Conservation (phyloP, 805 yeast genomes). For the Wilhelminamyces savonicus region DNA sequence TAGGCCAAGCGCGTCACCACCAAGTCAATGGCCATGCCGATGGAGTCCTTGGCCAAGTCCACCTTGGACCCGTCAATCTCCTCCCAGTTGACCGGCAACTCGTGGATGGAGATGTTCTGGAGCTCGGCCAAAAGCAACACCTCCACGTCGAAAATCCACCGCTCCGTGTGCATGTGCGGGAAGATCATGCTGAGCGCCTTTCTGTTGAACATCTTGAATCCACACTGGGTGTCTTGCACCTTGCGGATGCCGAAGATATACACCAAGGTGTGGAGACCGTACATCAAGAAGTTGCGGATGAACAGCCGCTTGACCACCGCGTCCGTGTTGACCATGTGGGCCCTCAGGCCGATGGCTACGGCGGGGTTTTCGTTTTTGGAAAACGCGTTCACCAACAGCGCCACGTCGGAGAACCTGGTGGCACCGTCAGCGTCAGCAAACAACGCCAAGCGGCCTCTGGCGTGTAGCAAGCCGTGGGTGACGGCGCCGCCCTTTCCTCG, state of each 20-base stretch:
- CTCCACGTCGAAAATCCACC: slow-evolving; percentile 98
- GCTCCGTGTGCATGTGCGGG: slow-evolving; percentile 91
- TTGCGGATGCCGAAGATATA: slow-evolving; percentile 83
- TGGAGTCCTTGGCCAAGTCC: slow-evolving; percentile 83
- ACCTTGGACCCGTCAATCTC: slow-evolving; percentile 95
- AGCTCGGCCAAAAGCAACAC: slow-evolving; percentile 73
- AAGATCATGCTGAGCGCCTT: slow-evolving; percentile 60
- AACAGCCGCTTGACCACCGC: slow-evolving; percentile 94
- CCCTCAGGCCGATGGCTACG: slow-evolving; percentile 86
- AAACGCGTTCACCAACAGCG: slow-evolving; percentile 42
- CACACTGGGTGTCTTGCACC: slow-evolving; percentile 94
- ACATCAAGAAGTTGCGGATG: slow-evolving; percentile 86
- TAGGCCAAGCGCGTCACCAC: slow-evolving; percentile 89
- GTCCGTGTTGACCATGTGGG: slow-evolving; percentile 93
- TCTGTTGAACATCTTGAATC: slow-evolving; percentile 85
- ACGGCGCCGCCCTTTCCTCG: slow-evolving; percentile 96
- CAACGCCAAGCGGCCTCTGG: slow-evolving; percentile 65
- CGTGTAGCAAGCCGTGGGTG: slow-evolving; percentile 77
- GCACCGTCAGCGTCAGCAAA: slow-evolving; percentile 99
- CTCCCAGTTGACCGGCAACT: slow-evolving; percentile 91
- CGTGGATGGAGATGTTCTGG: slow-evolving; percentile 60
- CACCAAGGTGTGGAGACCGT: slow-evolving; percentile 81
- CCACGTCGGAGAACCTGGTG: slow-evolving; percentile 66
- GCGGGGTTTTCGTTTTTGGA: slow-evolving; percentile 37
- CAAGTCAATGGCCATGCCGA: slow-evolving; percentile 90